Percentiles rank a stretch among this genome's conserved stretches.
Conservation (phyloP, 176 grass and related monocot genomes). For the Paspalum vaginatum region DNA sequence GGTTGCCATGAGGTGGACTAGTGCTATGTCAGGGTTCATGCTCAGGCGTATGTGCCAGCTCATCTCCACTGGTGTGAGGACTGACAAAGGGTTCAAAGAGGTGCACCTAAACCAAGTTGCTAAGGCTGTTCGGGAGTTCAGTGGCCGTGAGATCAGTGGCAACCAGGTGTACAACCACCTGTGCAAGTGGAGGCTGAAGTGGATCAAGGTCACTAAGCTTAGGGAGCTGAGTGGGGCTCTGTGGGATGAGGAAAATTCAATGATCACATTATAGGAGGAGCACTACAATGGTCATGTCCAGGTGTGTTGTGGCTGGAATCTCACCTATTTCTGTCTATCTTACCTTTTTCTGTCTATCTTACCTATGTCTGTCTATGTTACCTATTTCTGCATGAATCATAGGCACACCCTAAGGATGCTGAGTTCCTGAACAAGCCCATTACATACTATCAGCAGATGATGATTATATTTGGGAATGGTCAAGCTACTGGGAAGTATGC, state of each 20-base stretch:
- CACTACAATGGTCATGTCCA: background rate
- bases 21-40: background rate
- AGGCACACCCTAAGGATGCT: background rate
- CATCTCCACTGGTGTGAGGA: background rate
- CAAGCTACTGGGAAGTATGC: background rate
- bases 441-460: background rate
- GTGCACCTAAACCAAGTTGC: background rate
- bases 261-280: background rate
- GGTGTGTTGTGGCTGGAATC: background rate
- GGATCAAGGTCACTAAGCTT: background rate
- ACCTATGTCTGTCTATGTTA: background rate
- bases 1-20: background rate
- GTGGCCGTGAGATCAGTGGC: background rate
- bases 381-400: background rate
- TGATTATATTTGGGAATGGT: background rate
- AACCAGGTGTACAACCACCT: background rate
- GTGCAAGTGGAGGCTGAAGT: background rate
- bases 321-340: background rate
- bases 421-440: background rate
- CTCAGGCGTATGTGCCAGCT: background rate
- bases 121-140: background rate
- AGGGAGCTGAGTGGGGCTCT: background rate
- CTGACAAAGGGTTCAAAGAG: background rate
- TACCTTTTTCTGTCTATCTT: too few species aligned
- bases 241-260: background rate